Evolutionary conservation across 1,139 yeast genomes (phyloP).

Genomic region (Citeromyces hawaiiensis): DNA sequence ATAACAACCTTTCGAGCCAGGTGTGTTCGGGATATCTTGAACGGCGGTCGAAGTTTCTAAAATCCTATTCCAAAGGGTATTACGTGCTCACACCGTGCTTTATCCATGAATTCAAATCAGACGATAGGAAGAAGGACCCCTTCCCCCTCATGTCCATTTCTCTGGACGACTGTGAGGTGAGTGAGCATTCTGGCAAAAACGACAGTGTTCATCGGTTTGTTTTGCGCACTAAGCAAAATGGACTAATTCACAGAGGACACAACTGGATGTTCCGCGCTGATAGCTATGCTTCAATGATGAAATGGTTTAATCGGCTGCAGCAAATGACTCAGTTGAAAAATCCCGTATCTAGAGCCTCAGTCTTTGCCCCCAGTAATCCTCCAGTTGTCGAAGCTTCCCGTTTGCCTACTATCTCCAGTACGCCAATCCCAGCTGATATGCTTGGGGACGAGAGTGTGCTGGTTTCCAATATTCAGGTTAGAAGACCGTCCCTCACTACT

Average conservation of each 20-base stretch:
- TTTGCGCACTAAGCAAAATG: conserved; percentile 60
- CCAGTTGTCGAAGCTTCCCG: no score
- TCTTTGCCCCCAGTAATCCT: conserved; percentile 11
- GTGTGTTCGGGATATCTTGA: conserved; percentile 76
- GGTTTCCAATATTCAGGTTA: no score
- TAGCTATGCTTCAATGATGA: conserved; percentile 62
- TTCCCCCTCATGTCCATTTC: conserved; percentile 82
- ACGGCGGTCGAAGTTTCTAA: conserved; percentile 79
- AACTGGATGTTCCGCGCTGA: conserved; percentile 90
- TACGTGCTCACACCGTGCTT: conserved; percentile 83
- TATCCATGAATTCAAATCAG: conserved; percentile 79
- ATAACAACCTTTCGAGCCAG: conserved; percentile 57
- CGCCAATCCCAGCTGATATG: no score
- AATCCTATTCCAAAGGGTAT: conserved; percentile 82
- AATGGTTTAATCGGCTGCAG: conserved; percentile 74
- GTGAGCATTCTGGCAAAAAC: conserved; percentile 70
- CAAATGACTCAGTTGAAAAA: conserved; percentile 44
- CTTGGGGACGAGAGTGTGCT: no score
- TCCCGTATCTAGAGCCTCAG: conserved; percentile 33
- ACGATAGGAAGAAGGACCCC: conserved; percentile 73
- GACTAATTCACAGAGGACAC: conserved; percentile 62
- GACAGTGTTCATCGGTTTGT: conserved; percentile 67
- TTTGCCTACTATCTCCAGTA: no score
- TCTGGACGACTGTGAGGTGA: conserved; percentile 67
- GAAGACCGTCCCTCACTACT: no score